Evolutionary conservation across 2,329 filamentous ascomycete genomes (phyloP).

Genomic region (Emmonsiellopsis sp.): DNA sequence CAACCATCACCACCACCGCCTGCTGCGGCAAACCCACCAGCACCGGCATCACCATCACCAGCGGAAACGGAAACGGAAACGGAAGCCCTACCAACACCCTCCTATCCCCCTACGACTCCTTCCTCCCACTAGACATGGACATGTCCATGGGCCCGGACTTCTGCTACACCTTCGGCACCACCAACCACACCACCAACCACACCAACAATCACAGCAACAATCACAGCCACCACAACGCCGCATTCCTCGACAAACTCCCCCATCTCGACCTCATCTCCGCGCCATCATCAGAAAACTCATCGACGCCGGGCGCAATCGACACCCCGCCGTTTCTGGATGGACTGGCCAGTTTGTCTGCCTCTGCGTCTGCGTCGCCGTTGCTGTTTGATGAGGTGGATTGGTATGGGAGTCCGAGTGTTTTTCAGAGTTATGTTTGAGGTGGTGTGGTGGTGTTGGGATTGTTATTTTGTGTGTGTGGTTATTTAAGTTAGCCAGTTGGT

Average conservation of each 20-base stretch:
- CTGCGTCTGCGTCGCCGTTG: conserved; percentile 7
- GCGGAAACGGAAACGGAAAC: too few relatives aligned
- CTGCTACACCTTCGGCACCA: neutral
- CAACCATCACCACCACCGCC: neutral
- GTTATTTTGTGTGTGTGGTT: neutral
- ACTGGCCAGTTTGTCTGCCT: neutral
- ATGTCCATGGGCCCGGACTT: neutral
- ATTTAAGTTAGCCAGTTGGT: too few relatives aligned
- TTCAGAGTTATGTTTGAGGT: conserved; percentile 1
- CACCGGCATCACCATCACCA: too few relatives aligned
- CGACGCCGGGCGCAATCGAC: conserved; percentile 3
- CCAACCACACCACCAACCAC: neutral
- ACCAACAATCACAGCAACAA: neutral
- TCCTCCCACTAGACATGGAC: neutral
- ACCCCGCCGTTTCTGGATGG: conserved; percentile 9
- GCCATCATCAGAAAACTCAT: neutral
- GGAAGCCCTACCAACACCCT: neutral
- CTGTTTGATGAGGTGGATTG: conserved; percentile 11
- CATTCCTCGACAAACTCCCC: neutral
- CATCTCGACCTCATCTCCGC: neutral
- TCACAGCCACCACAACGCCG: neutral
- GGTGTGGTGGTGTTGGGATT: neutral
- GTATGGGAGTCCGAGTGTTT: conserved; percentile 9
- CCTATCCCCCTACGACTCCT: neutral
- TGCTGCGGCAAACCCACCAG: neutral